phyloP scores from a whole-genome alignment of 2,329 filamentous ascomycete species.

The Beauveria bassiana region DNA sequence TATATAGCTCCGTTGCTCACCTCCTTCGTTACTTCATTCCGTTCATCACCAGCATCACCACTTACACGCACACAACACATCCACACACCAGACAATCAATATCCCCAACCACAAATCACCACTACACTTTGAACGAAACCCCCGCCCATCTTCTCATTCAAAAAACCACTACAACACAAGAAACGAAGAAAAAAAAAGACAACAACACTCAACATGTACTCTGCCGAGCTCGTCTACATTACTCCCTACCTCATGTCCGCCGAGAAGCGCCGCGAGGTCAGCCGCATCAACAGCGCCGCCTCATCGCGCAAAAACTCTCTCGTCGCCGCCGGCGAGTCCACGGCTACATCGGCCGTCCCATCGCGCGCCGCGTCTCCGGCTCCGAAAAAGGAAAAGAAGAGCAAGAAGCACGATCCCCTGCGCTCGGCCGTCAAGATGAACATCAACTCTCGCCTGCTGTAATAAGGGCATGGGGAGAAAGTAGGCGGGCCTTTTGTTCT shows the following conservation, averaged over 20 bases:
- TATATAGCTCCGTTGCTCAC: slow-evolving; percentile 3
- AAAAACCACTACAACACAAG: not conserved
- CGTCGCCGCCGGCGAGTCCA: not conserved
- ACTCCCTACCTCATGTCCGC: slow-evolving; percentile 10
- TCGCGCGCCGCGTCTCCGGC: not conserved
- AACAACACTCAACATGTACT: slow-evolving; percentile 2
- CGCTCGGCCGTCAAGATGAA: slow-evolving; percentile 3
- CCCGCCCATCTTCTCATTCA: not conserved
- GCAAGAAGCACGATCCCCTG: not conserved
- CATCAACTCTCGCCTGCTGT: not conserved
- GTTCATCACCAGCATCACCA: slow-evolving; percentile 7
- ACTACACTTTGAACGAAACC: not conserved
- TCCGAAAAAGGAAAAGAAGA: not conserved
- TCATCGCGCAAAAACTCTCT: slow-evolving; percentile 10
- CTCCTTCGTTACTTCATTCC: not conserved
- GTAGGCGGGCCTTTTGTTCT: no score
- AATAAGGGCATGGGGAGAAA: not conserved
- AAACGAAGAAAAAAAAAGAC: not conserved
- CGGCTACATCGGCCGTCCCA: not conserved
- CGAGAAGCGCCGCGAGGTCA: not conserved
- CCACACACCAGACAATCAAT: not conserved
- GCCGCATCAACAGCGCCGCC: slow-evolving; percentile 9
- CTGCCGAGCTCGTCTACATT: slow-evolving; percentile 11
- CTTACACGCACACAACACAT: slow-evolving; percentile 1
- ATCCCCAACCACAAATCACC: not conserved